These are phyloP conservation scores for Talaromyces stipitatus DNA, from an alignment of 495 filamentous ascomycete genomes.

Conservation along the genomic window DNA sequence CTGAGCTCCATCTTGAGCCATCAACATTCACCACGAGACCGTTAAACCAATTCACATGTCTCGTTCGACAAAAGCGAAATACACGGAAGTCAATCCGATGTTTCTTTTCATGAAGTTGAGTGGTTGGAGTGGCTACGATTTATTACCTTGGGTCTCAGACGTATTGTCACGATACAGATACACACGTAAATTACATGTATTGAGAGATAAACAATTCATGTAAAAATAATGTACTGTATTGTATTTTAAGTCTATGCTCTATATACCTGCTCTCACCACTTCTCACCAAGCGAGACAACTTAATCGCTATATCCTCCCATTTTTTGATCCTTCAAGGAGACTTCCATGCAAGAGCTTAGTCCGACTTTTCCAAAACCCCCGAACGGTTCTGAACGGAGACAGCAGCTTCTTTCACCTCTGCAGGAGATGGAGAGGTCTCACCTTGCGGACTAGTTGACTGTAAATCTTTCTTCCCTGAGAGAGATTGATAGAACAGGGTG, in stretches of 20 bases:
- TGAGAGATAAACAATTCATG: neutral
- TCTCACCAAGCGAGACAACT: neutral
- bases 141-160: neutral
- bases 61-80: neutral
- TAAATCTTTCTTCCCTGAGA: neutral
- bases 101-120: neutral
- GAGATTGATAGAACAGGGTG: neutral
- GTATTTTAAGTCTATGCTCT: neutral
- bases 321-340: neutral
- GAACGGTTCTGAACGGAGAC: neutral
- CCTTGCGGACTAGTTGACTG: neutral
- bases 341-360: neutral
- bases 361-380: neutral
- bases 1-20: neutral
- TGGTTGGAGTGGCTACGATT: neutral
- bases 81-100: neutral
- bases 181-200: neutral
- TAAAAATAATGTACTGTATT: no score
- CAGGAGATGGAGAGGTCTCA: neutral
- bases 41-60: neutral
- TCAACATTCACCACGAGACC: neutral
- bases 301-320: neutral
- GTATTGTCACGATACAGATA: neutral
- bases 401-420: neutral
- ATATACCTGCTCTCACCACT: neutral